Conservation (phyloP, 805 yeast genomes). For the Candida jianshihensis region DNA sequence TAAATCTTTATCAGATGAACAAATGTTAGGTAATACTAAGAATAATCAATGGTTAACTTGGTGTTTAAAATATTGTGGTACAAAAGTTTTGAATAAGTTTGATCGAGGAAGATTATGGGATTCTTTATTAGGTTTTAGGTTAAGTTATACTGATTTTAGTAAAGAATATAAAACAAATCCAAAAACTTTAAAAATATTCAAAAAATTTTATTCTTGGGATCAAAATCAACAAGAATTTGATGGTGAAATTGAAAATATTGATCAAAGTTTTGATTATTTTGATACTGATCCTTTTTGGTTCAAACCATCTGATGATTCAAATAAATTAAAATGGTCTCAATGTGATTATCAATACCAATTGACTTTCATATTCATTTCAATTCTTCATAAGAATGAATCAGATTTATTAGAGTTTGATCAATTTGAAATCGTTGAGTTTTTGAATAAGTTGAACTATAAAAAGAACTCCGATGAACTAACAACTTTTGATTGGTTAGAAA, state of each 20-base stretch:
- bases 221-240: too few species aligned
- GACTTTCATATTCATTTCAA: slow-evolving; percentile 67
- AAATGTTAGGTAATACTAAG: slow-evolving; percentile 50
- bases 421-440: slow-evolving; percentile 75
- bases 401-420: slow-evolving; percentile 83
- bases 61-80: slow-evolving; percentile 92
- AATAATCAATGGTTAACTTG: slow-evolving; percentile 89
- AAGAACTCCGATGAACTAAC: slow-evolving; percentile 5
- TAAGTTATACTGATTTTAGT: slow-evolving; percentile 23
- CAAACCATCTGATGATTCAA: slow-evolving; percentile 12
- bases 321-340: slow-evolving; percentile 44
- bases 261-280: background rate
- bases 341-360: slow-evolving; percentile 74
- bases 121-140: slow-evolving; percentile 70
- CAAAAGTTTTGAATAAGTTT: slow-evolving; percentile 71
- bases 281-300: slow-evolving; percentile 16
- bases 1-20: slow-evolving; percentile 73
- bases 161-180: slow-evolving; percentile 8
- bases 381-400: slow-evolving; percentile 72
- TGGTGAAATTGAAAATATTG: slow-evolving; percentile 1
- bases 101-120: slow-evolving; percentile 94
- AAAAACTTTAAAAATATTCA: slow-evolving; percentile 15
- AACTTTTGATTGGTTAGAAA: slow-evolving; percentile 13
- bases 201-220: slow-evolving; percentile 13
- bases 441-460: slow-evolving; percentile 36